phyloP scores from a whole-genome alignment of 257 asterid species.

The Capsicum baccatum region DNA sequence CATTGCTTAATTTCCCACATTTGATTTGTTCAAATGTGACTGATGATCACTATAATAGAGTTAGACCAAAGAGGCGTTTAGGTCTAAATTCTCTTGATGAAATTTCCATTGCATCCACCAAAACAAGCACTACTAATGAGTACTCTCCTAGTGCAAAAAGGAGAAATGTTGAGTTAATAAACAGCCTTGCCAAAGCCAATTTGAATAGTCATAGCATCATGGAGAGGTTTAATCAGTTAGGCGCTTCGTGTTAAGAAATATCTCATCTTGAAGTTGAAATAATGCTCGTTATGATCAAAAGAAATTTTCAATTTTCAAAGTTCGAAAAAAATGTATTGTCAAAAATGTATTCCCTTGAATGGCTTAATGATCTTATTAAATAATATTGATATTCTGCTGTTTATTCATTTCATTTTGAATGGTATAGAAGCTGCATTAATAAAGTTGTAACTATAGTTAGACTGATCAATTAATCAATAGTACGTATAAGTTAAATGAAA shows the following conservation, averaged over 20 bases:
- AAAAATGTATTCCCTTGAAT: neutral
- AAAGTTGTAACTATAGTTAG: neutral
- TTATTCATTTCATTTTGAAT: neutral
- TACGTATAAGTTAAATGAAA: too few relatives aligned
- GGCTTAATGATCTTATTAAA: neutral
- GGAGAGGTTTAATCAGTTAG: neutral
- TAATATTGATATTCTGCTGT: neutral
- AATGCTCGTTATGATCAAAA: neutral
- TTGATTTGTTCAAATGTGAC: neutral
- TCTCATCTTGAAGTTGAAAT: neutral
- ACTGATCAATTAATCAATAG: neutral
- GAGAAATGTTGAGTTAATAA: constrained; percentile 21
- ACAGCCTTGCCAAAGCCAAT: neutral
- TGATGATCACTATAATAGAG: constrained; percentile 10
- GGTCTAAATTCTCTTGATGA: too few relatives aligned
- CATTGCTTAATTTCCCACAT: constrained; percentile 7
- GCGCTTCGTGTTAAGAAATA: too few relatives aligned
- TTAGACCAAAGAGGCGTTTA: neutral
- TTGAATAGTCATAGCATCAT: neutral
- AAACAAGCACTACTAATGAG: neutral
- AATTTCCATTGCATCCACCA: neutral
- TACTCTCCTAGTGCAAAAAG: neutral
- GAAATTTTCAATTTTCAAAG: neutral
- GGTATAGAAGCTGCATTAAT: neutral
- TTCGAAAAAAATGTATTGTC: too few relatives aligned